Evolutionary conservation across 2,329 filamentous ascomycete species (phyloP).

Genomic region (Pyricularia sp.): DNA sequence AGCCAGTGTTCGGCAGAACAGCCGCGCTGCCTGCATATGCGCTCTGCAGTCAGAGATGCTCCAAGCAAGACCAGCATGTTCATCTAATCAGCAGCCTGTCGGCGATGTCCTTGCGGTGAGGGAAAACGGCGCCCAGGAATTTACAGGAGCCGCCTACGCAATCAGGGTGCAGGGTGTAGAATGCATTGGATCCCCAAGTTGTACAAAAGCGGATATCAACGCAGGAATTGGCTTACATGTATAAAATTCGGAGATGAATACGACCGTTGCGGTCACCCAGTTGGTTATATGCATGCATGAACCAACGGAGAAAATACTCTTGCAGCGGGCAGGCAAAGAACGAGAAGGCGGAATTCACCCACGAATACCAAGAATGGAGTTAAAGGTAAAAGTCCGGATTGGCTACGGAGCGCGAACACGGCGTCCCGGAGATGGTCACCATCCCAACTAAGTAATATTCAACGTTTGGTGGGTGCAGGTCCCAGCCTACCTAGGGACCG

Average conservation of each 20-base stretch:
- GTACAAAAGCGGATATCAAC: not conserved
- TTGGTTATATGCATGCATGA: not conserved
- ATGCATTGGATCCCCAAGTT: not conserved
- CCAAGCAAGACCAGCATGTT: not conserved
- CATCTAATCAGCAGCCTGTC: not conserved
- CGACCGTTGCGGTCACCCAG: not conserved
- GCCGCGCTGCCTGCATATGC: not conserved
- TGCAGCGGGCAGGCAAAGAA: not conserved
- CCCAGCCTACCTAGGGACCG: not conserved
- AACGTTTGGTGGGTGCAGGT: not conserved
- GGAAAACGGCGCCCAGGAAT: not conserved
- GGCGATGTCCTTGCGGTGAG: not conserved
- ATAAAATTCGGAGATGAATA: not conserved
- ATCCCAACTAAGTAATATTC: not conserved
- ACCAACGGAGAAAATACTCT: not conserved
- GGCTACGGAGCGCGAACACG: not conserved
- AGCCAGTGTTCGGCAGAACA: not conserved
- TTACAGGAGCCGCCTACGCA: not conserved
- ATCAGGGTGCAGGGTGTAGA: not conserved
- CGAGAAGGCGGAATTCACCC: not conserved
- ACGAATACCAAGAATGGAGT: not conserved
- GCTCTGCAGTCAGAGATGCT: not conserved
- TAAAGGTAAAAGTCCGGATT: not conserved
- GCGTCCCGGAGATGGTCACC: not conserved
- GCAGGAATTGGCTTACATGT: not conserved